Base-by-base conservation (phyloP, 1,139 yeast genomes). In the Citeromyces hawaiiensis region DNA sequence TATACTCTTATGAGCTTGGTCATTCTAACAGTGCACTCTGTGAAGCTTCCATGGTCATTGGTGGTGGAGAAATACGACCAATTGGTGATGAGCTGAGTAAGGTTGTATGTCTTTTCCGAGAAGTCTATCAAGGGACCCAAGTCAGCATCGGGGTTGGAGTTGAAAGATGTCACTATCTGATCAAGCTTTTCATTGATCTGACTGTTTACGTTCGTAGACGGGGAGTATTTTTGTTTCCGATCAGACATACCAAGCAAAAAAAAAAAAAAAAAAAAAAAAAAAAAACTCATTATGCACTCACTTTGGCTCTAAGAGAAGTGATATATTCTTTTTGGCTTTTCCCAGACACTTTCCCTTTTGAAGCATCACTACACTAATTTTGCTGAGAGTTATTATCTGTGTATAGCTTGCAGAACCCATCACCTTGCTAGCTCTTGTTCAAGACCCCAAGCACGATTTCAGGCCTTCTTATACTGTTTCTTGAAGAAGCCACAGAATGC, bases 21-120 rank as follows among this genome's bases (percentile, higher is more conserved):
- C 19, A 34, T 18, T 34, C 23, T 7, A 17, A 18, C 36, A 16
- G 36, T 17, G 19, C 36, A 15, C 17, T 34, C 27, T 5, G 27
- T 23, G 11, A 23, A 23, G 11, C 27, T 23, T 5, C 27, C 27
- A 23, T 34, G 25, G 23, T 34, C 15, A 10, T 23, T 18, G 7
- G 23, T 23, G 5, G 36, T 18, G 36, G 25, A 18, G 36, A 15
- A 34, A 11, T 34, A 34, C 9, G 36, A 19, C 36, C 36, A 34
- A 17, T 34, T 34, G 13, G 19, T 34, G 36, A 34, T 34, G 13
- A 34, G 13, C 15, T 13, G 15, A 4, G 19, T 23, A 17, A 18
- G 23, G 15, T 34, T 34, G 23, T 17, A 19, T 11, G 16, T 6
- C 21, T 34, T 34, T 17, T 34, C 36, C 17, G 23, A 23, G 5